Evolutionary conservation across 306 rosid species (phyloP), one percentile per base, ranked within the genome.

Genomic region (Hippophae gyantsensis): DNA sequence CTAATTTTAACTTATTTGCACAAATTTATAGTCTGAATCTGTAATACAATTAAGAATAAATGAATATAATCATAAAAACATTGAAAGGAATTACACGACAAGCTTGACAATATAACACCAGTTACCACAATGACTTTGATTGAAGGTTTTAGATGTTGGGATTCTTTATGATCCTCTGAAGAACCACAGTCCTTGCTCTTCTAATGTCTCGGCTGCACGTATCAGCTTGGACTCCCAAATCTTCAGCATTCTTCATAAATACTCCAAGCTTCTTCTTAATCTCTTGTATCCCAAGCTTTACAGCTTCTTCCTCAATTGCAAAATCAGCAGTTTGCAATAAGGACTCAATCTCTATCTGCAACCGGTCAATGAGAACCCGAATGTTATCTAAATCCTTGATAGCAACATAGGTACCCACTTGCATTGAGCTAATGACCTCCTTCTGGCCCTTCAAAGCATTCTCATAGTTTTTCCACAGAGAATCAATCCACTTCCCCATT

Each of bases 401-500:
- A 40, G 92, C 92, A 50, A 87, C 84, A 73, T 78, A 87, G 10
- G 96, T 81, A 12, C 98, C 98, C 11, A 72, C 95, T 51, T 85
- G 95, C 87, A 87, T 90, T 56, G 98, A 81, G 64, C 70, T 74
- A 9, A 90, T 59, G 13, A 83, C 92, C 68, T 90, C 98, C 76
- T 83, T 90, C 67, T 87, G 95, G 13, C 95, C 95, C 63, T 75
- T 90, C 78, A 90, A 54, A 54, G 86, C 89, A 76, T 54, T 69
- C 60, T 87, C 89, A 68, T 87, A 90, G 72, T 85, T 87, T 74
- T 54, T 83, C 98, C 96, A 87, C 9, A 90, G 70, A 0, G 93
- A 87, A 52, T 90, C 92, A 43, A 90, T 83, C 98, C 98, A 90
- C 70, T 85, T 90, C 38, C 96, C 96, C 95, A 78, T 83, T 18